A percentile compares a stretch with the other conserved stretches of the same genome.
Conservation (phyloP, 192 early-diverging fungal species). For the Dissophora globulifera region DNA sequence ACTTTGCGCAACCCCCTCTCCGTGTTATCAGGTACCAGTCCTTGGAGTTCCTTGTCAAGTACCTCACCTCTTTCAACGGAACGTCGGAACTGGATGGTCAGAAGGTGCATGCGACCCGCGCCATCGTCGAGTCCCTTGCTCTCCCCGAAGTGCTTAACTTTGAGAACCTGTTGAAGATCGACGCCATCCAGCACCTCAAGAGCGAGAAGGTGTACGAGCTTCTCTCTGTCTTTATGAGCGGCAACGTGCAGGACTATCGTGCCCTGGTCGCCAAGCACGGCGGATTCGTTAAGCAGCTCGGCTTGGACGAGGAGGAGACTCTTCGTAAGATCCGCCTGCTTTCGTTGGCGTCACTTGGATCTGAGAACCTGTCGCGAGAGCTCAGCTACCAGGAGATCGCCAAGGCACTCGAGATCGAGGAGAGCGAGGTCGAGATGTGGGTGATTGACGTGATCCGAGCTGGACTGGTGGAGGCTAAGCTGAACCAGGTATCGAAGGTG, state of each 20-base stretch:
- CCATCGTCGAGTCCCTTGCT: slow-evolving; percentile 74
- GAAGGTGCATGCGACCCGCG: slow-evolving; percentile 67
- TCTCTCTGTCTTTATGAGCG: slow-evolving; percentile 73
- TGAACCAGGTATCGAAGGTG: slow-evolving; percentile 90
- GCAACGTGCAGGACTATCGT: slow-evolving; percentile 72
- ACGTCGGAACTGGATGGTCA: slow-evolving; percentile 51
- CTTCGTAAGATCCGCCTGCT: slow-evolving; percentile 88
- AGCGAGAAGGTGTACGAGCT: slow-evolving; percentile 70
- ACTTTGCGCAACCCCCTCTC: no score
- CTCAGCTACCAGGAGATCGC: slow-evolving; percentile 83
- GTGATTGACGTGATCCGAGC: slow-evolving; percentile 93
- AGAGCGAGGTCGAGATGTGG: slow-evolving; percentile 93
- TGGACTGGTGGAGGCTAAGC: slow-evolving; percentile 92
- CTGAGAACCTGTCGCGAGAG: slow-evolving; percentile 70
- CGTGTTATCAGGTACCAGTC: slow-evolving; percentile 31
- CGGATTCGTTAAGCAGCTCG: slow-evolving; percentile 62
- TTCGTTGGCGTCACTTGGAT: slow-evolving; percentile 81
- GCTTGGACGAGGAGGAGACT: slow-evolving; percentile 62
- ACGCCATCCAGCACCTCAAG: slow-evolving; percentile 71
- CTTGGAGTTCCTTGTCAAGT: slow-evolving; percentile 76
- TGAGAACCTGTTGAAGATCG: slow-evolving; percentile 77
- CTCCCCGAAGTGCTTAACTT: slow-evolving; percentile 80
- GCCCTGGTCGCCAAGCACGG: slow-evolving; percentile 67
- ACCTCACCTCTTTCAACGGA: slow-evolving; percentile 67
- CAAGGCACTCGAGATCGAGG: slow-evolving; percentile 76